Conservation (phyloP, 306 rosid species). For the Fragaria vesca region DNA sequence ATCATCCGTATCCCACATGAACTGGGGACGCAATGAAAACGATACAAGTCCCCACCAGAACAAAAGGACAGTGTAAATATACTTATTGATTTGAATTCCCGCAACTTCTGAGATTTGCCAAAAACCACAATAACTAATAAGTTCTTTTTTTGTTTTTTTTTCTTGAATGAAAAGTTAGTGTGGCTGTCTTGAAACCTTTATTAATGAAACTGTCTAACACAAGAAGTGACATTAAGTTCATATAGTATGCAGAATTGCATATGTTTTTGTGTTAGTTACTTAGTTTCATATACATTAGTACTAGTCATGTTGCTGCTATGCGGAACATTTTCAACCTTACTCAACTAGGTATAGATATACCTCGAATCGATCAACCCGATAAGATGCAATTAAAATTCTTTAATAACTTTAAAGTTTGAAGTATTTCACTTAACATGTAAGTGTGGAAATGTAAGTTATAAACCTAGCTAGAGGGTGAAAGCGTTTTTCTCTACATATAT, state of each 20-base stretch:
- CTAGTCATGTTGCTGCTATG: not conserved
- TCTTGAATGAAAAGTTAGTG: not conserved
- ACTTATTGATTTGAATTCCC: not conserved
- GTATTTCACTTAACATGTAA: no score
- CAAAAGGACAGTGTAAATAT: not conserved
- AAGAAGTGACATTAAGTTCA: no score
- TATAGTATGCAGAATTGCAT: not conserved
- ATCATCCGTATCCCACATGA: slow-evolving; percentile 14
- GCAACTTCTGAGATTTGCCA: not conserved
- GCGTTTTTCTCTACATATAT: no score
- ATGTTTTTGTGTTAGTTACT: not conserved
- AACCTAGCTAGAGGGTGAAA: not conserved
- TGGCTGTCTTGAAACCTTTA: no score
- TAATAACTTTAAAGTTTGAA: no score
- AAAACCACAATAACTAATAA: not conserved
- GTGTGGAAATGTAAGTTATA: no score
- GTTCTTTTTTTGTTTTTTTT: no score
- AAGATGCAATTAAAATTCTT: not conserved
- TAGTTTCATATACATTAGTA: not conserved
- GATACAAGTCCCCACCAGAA: slow-evolving; percentile 14
- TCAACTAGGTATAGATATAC: no score
- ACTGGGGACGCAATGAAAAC: slow-evolving; percentile 8
- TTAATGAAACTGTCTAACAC: no score
- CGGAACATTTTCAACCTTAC: no score
- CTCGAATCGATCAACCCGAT: not conserved